Conservation (phyloP, 805 yeast species). For the Saccharomycopsis fermentans region DNA sequence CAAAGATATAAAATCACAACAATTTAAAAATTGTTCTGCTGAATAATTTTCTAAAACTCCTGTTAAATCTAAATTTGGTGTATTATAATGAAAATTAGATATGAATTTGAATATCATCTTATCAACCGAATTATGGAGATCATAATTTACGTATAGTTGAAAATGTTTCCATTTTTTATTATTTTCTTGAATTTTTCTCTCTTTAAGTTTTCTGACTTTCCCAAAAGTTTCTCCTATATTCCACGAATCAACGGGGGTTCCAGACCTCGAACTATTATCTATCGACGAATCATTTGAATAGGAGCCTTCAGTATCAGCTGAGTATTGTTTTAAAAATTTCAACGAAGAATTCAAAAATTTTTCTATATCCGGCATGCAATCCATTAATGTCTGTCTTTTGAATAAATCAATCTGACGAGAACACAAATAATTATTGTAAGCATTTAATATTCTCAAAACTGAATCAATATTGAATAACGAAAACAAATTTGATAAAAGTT, state of each 20-base stretch:
- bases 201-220: background rate
- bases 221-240: background rate
- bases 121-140: background rate
- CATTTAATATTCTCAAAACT: background rate
- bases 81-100: background rate
- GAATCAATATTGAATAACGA: background rate
- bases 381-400: background rate
- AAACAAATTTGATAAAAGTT: background rate
- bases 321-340: background rate
- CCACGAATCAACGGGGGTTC: background rate
- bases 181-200: background rate
- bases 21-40: background rate
- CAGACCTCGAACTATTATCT: background rate
- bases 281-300: background rate
- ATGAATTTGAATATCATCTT: background rate
- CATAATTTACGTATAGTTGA: background rate
- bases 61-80: background rate
- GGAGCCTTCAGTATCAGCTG: background rate
- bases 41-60: background rate
- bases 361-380: background rate
- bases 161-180: background rate
- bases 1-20: background rate
- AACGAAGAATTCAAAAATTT: background rate
- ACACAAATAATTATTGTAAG: background rate
- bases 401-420: background rate